Evolutionary conservation across 2,329 filamentous ascomycete genomes (phyloP).

Genomic region (Colletotrichum sp.): DNA sequence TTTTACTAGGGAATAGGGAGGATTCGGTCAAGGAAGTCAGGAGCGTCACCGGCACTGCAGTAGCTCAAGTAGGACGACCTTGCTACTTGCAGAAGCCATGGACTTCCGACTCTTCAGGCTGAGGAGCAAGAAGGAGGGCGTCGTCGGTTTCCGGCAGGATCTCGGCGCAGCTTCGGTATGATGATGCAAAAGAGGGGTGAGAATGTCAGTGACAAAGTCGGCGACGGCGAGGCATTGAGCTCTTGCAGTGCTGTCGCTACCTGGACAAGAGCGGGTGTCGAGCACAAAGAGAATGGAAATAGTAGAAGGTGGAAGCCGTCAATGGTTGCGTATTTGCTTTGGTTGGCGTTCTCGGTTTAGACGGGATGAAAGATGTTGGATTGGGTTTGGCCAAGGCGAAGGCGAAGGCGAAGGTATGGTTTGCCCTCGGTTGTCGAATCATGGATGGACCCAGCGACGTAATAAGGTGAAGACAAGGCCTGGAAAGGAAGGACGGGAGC

Average conservation of each 20-base stretch:
- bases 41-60: conserved; percentile 15
- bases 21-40: neutral
- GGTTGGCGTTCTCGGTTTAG: neutral
- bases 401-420: neutral
- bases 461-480: neutral
- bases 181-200: neutral
- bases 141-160: neutral
- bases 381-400: conserved; percentile 6
- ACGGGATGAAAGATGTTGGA: neutral
- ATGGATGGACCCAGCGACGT: conserved; percentile 18
- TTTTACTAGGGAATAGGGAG: neutral
- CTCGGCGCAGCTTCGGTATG: neutral
- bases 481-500: conserved; percentile 7
- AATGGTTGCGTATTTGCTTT: neutral
- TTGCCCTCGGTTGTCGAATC: conserved; percentile 9
- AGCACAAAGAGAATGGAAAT: neutral
- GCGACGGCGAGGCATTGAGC: conserved; percentile 19
- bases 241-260: neutral
- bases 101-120: neutral
- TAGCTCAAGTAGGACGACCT: conserved; percentile 14
- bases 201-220: conserved; percentile 2
- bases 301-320: neutral
- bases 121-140: neutral
- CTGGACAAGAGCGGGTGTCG: neutral
- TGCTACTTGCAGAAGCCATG: conserved; percentile 17